Percentiles rank a stretch among this genome's conserved stretches.
Conservation (phyloP, 495 filamentous ascomycete species). For the Bathelium albidoporum region DNA sequence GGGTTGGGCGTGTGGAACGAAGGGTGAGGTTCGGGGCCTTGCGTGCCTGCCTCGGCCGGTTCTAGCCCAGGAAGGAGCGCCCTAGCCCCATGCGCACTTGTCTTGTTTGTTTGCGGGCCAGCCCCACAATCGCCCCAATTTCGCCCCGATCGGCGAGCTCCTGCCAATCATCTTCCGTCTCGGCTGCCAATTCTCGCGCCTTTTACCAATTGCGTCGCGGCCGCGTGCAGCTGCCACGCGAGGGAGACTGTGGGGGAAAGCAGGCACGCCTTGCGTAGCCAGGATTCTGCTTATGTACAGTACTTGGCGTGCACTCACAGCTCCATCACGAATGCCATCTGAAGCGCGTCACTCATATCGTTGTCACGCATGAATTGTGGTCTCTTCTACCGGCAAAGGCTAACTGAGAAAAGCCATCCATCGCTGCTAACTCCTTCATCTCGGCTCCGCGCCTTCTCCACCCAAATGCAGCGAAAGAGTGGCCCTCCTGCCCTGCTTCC, state of each 20-base stretch:
- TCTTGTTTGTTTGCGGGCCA: too few relatives aligned
- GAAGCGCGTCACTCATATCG: neutral
- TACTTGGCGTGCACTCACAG: too few relatives aligned
- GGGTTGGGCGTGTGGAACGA: neutral
- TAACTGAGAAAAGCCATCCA: too few relatives aligned
- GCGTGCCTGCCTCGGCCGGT: neutral
- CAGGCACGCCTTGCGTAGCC: neutral
- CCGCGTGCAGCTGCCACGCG: neutral
- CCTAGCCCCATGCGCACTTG: neutral
- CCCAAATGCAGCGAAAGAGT: too few relatives aligned
- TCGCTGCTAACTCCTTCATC: too few relatives aligned
- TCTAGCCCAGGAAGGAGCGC: neutral
- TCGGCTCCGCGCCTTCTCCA: too few relatives aligned
- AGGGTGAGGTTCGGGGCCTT: neutral
- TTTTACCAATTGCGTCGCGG: neutral
- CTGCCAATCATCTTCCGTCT: too few relatives aligned
- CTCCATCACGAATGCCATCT: neutral
- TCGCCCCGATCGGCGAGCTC: too few relatives aligned
- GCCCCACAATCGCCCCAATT: too few relatives aligned
- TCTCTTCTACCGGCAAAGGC: too few relatives aligned
- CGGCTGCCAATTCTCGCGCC: neutral
- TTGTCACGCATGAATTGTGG: neutral
- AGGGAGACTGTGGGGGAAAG: neutral
- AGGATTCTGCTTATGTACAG: neutral
- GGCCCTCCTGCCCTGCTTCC: slow-evolving; percentile 5